Conservation (phyloP, 176 grass and related monocot genomes). For the Carex cristatella region DNA sequence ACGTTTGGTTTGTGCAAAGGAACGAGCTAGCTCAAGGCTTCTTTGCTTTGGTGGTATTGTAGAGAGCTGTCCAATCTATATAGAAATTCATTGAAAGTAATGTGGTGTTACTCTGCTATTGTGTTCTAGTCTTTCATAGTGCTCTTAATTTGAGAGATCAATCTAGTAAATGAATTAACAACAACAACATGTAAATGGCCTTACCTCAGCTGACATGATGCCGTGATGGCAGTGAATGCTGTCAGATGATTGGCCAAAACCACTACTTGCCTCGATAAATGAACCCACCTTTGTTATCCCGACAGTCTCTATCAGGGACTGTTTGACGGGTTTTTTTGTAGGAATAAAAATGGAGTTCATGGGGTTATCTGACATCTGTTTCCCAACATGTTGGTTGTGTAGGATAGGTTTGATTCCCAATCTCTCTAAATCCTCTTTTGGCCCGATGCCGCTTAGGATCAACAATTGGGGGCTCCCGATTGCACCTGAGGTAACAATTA, state of each 20-base stretch:
- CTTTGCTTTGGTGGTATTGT: conserved; percentile 75
- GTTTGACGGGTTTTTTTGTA: conserved; percentile 51
- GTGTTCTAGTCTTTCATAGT: neutral
- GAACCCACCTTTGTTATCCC: conserved; percentile 57
- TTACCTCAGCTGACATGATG: conserved; percentile 94
- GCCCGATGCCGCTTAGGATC: conserved; percentile 79
- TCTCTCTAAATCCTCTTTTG: conserved; percentile 53
- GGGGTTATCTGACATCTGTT: conserved; percentile 84
- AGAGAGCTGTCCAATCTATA: conserved; percentile 87
- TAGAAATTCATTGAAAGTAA: conserved; percentile 12
- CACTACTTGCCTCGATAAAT: conserved; percentile 96
- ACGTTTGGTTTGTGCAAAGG: conserved; percentile 50
- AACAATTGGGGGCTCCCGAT: conserved; percentile 82
- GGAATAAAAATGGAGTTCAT: conserved; percentile 89
- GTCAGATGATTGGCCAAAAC: conserved; percentile 70
- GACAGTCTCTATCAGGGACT: conserved; percentile 85
- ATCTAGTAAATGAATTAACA: neutral
- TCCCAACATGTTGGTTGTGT: conserved; percentile 59
- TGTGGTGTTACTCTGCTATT: neutral
- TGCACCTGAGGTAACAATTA: conserved; percentile 71
- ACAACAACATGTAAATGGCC: conserved; percentile 6
- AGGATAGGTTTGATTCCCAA: conserved; percentile 50
- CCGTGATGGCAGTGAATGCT: conserved; percentile 89
- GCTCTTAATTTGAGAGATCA: neutral
- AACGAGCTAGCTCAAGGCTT: conserved; percentile 41